Evolutionary conservation across 2,329 filamentous ascomycete species (phyloP).

Genomic region (Diaporthe citriasiana): DNA sequence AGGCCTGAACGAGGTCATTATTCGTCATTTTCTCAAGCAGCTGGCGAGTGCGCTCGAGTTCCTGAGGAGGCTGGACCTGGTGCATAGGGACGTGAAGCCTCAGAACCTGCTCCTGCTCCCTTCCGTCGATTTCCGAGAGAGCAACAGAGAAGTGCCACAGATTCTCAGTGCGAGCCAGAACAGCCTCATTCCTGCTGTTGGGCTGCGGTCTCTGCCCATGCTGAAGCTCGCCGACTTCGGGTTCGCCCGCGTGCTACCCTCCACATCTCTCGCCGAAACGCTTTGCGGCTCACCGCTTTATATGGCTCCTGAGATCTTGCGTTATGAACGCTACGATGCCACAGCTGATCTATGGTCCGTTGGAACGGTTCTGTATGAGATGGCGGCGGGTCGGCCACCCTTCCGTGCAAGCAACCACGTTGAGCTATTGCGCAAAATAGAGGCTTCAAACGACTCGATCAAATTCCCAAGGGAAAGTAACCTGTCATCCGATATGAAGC

Average conservation of each 20-base stretch:
- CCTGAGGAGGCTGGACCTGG: constrained; percentile 85
- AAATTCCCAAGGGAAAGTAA: constrained; percentile 81
- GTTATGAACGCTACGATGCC: constrained; percentile 97
- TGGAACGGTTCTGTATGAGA: constrained; percentile 94
- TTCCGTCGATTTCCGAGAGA: constrained; percentile 77
- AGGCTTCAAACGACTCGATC: constrained; percentile 88
- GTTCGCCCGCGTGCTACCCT: constrained; percentile 93
- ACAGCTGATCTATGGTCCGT: constrained; percentile 98
- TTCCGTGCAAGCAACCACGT: constrained; percentile 96
- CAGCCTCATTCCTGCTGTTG: constrained; percentile 84
- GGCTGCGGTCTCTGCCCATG: constrained; percentile 89
- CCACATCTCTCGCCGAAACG: constrained; percentile 93
- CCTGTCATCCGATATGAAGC: constrained; percentile 83
- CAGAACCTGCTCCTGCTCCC: constrained; percentile 95
- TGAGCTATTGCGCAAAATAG: constrained; percentile 91
- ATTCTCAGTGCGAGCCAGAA: constrained; percentile 84
- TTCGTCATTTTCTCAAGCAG: constrained; percentile 96
- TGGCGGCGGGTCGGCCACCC: constrained; percentile 90
- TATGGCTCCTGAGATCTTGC: constrained; percentile 98
- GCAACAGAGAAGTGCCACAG: constrained; percentile 73
- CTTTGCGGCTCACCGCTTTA: constrained; percentile 97
- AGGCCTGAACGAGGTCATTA: constrained; percentile 96
- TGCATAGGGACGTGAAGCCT: constrained; percentile 97
- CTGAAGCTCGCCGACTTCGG: constrained; percentile 98
- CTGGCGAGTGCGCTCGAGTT: constrained; percentile 93